A percentile compares a stretch with the other conserved stretches of the same genome.
phyloP scores from a whole-genome alignment of 164 flowering plant species.

The Tinospora cordifolia region DNA sequence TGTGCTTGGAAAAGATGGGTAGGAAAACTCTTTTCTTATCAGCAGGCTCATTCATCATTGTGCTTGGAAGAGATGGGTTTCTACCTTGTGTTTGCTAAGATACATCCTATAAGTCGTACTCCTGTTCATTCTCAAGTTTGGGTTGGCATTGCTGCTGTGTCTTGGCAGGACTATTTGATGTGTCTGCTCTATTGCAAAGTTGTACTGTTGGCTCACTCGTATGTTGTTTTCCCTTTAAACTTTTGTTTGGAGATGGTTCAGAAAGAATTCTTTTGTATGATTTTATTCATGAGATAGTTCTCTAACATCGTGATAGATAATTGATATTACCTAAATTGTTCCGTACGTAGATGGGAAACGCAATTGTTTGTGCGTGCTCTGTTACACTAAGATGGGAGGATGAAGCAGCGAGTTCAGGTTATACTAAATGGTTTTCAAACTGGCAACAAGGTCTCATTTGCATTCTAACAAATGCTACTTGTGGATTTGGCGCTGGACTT shows the following conservation, averaged over 20 bases:
- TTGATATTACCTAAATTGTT: constrained; percentile 18
- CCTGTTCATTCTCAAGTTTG: constrained; percentile 88
- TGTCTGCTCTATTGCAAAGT: constrained; percentile 71
- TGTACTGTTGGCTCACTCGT: constrained; percentile 97
- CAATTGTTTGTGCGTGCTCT: constrained; percentile 89
- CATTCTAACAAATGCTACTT: constrained; percentile 48
- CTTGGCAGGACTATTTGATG: constrained; percentile 77
- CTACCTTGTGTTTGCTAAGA: constrained; percentile 78
- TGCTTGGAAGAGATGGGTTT: constrained; percentile 95
- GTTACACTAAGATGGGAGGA: constrained; percentile 73
- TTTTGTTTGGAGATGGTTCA: not conserved
- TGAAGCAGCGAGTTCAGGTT: constrained; percentile 30
- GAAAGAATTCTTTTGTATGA: not conserved
- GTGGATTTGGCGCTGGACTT: constrained; percentile 75
- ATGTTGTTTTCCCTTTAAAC: constrained; percentile 9
- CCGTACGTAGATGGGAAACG: constrained; percentile 80
- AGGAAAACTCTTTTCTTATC: constrained; percentile 15
- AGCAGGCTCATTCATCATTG: constrained; percentile 87
- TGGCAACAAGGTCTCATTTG: constrained; percentile 72
- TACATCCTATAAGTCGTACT: constrained; percentile 62
- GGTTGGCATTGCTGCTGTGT: constrained; percentile 81
- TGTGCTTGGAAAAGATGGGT: constrained; percentile 95
- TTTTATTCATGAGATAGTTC: not conserved
- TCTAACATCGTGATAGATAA: constrained; percentile 1
- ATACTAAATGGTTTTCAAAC: constrained; percentile 36